Evolutionary conservation across 2,329 filamentous ascomycete genomes (phyloP).

Genomic region (Apiospora phragmitis): DNA sequence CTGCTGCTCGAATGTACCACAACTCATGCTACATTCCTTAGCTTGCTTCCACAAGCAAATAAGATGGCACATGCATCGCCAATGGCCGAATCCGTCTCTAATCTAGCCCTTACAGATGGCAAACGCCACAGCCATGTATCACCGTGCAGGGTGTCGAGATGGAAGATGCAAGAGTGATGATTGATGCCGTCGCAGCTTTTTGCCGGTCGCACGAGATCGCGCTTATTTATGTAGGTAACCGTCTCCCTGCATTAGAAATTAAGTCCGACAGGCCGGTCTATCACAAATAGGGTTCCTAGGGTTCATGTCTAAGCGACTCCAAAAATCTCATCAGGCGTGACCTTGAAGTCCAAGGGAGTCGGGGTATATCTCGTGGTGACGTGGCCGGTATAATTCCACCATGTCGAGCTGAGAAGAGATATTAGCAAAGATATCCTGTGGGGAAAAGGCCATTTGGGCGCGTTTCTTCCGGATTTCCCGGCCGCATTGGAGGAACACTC

Average conservation of each 20-base stretch:
- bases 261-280: conserved; percentile 6
- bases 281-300: neutral
- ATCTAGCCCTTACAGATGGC: neutral
- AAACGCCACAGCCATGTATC: neutral
- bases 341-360: conserved; percentile 29
- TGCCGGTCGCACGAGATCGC: neutral
- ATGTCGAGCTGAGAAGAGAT: conserved; percentile 22
- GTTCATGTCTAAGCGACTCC: conserved; percentile 25
- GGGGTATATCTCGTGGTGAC: conserved; percentile 26
- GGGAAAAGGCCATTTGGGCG: neutral
- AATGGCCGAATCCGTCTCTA: neutral
- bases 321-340: conserved; percentile 28
- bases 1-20: neutral
- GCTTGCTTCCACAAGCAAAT: neutral
- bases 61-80: neutral
- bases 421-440: conserved; percentile 15
- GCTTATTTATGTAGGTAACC: conserved; percentile 1
- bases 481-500: conserved; percentile 15
- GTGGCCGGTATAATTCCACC: conserved; percentile 35
- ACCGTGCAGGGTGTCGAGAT: neutral
- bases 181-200: neutral
- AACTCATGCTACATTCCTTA: neutral
- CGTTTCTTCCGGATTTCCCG: neutral
- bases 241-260: neutral
- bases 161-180: neutral